Conservation (phyloP, 140 eudicot species). For the Stevia rebaudiana region DNA sequence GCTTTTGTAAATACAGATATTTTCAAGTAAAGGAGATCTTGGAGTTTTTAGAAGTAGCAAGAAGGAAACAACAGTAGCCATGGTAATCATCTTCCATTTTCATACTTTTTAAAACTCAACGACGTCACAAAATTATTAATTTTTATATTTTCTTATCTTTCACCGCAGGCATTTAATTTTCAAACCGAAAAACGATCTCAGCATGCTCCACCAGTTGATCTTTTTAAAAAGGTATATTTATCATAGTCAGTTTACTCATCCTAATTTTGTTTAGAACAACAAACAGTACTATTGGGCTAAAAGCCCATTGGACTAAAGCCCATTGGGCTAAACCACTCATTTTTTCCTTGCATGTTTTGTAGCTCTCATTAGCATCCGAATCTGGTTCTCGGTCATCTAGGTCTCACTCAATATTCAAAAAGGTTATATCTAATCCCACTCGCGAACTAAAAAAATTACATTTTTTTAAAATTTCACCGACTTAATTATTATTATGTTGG, state of each 20-base stretch:
- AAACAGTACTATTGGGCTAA: too few species aligned
- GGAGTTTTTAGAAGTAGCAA: conserved; percentile 71
- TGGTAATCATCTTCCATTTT: conserved; percentile 34
- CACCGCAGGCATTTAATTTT: conserved; percentile 62
- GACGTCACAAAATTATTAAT: neutral
- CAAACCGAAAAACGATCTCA: conserved; percentile 65
- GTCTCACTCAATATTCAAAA: conserved; percentile 19
- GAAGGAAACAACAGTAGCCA: conserved; percentile 65
- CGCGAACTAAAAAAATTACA: neutral
- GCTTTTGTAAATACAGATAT: conserved; percentile 36
- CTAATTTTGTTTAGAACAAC: too few species aligned
- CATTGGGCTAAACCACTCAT: neutral
- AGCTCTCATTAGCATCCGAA: conserved; percentile 69
- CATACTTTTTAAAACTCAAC: neutral
- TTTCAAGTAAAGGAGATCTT: conserved; percentile 63
- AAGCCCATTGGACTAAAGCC: too few species aligned
- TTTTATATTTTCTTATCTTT: neutral
- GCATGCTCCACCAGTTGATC: conserved; percentile 72
- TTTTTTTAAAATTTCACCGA: conserved; percentile 15
- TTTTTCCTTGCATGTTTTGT: conserved; percentile 12
- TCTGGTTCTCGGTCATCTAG: conserved; percentile 40
- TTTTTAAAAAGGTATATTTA: conserved; percentile 73
- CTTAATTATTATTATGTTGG: conserved; percentile 38
- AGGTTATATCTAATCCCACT: conserved; percentile 41
- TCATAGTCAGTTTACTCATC: neutral